Percentiles rank a stretch among this genome's conserved stretches.
phyloP scores from a whole-genome alignment of 306 rosid genomes.

The Luffa acutangula region DNA sequence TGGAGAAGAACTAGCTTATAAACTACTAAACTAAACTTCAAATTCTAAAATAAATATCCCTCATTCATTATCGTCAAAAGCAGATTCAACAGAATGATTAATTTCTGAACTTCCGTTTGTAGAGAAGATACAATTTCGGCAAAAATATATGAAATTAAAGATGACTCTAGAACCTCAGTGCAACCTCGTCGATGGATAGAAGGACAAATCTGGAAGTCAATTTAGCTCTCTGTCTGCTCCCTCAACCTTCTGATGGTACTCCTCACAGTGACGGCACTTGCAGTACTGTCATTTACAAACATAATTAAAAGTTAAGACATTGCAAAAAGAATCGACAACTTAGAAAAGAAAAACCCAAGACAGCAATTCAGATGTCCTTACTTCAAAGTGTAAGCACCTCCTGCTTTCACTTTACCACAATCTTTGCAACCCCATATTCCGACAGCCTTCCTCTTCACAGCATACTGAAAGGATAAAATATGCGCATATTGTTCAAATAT shows the following conservation, averaged over 20 bases:
- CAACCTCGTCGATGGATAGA: not conserved
- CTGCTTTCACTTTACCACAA: slow-evolving; percentile 79
- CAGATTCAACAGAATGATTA: not conserved
- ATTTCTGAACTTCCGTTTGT: not conserved
- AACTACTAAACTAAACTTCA: not conserved
- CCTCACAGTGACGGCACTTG: slow-evolving; percentile 64
- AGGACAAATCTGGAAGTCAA: not conserved
- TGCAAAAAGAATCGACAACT: not conserved
- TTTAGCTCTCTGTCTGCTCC: slow-evolving; percentile 69
- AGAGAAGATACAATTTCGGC: not conserved
- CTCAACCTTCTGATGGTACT: slow-evolving; percentile 76
- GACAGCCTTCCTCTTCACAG: slow-evolving; percentile 72
- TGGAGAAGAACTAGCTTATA: not conserved
- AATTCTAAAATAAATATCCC: not conserved
- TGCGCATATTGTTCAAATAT: not conserved
- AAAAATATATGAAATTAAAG: not conserved
- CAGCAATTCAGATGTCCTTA: not conserved
- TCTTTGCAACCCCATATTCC: slow-evolving; percentile 92
- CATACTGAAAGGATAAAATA: slow-evolving; percentile 27
- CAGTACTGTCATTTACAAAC: slow-evolving; percentile 24
- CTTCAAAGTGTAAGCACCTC: slow-evolving; percentile 80
- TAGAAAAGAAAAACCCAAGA: not conserved
- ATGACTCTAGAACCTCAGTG: not conserved
- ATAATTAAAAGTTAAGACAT: not conserved
- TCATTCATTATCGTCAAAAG: not conserved